These are phyloP conservation scores for Microbotryum intermedium DNA, from an alignment of 1,284 basidiomycete species.

Conservation along the genomic window DNA sequence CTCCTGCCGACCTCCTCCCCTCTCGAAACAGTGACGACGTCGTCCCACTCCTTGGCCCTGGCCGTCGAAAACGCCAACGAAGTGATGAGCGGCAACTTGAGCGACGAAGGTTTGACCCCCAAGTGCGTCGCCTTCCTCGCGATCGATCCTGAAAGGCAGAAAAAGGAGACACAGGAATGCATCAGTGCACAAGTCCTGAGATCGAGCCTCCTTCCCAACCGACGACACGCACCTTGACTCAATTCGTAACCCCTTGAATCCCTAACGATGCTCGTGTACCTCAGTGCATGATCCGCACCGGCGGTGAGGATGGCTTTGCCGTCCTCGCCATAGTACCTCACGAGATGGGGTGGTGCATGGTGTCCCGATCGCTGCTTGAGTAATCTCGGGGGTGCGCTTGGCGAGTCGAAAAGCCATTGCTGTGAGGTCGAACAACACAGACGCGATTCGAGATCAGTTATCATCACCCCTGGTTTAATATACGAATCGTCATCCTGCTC, in stretches of 20 bases:
- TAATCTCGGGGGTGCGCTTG: constrained; percentile 70
- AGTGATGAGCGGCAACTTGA: constrained; percentile 48
- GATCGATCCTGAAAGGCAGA: constrained; percentile 54
- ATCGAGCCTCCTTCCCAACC: background rate
- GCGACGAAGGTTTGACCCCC: constrained; percentile 64
- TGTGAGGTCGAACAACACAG: constrained; percentile 61
- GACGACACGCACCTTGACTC: constrained; percentile 62
- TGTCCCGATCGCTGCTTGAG: constrained; percentile 91
- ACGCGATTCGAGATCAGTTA: constrained; percentile 73
- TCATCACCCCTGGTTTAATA: constrained; percentile 72
- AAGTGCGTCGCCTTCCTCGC: constrained; percentile 72
- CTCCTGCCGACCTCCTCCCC: constrained; percentile 66
- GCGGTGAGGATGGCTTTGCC: constrained; percentile 89
- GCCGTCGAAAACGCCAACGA: constrained; percentile 23
- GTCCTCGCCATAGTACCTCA: constrained; percentile 91
- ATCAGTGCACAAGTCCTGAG: background rate
- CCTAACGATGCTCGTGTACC: constrained; percentile 84
- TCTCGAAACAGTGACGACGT: constrained; percentile 79
- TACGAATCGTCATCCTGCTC: constrained; percentile 51
- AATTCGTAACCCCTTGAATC: constrained; percentile 90
- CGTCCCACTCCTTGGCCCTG: constrained; percentile 71
- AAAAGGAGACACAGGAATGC: too few species aligned
- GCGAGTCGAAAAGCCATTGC: constrained; percentile 98
- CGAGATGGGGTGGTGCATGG: constrained; percentile 78
- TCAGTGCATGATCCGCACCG: constrained; percentile 64